These are phyloP conservation scores for Yamadazyma conglobata DNA, from an alignment of 1,139 yeast genomes.

Conservation along the genomic window DNA sequence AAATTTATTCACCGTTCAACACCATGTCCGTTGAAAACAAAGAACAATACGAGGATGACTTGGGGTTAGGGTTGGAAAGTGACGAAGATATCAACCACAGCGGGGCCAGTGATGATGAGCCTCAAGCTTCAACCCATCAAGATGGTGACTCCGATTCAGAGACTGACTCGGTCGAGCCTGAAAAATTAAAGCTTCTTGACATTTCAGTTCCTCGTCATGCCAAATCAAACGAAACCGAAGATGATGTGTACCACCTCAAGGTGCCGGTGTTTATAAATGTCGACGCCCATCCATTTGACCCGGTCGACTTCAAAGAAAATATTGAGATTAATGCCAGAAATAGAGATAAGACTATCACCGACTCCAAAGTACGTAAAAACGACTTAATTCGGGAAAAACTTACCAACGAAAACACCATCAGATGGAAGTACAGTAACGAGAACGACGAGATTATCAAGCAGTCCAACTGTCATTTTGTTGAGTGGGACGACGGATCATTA, in stretches of 20 bases:
- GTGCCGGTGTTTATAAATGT: slow-evolving; percentile 80
- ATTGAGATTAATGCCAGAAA: slow-evolving; percentile 48
- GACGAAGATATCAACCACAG: slow-evolving; percentile 4
- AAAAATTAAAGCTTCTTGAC: slow-evolving; percentile 49
- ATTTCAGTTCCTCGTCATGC: slow-evolving; percentile 76
- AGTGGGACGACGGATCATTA: slow-evolving; percentile 91
- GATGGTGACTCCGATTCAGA: slow-evolving; percentile 9
- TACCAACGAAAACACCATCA: slow-evolving; percentile 74
- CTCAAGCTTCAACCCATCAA: slow-evolving; percentile 1
- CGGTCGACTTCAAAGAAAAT: slow-evolving; percentile 58
- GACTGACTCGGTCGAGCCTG: no score
- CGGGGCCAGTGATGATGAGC: slow-evolving; percentile 17
- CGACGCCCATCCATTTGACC: slow-evolving; percentile 87
- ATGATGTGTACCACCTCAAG: slow-evolving; percentile 54
- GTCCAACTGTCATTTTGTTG: slow-evolving; percentile 83
- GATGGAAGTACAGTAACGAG: slow-evolving; percentile 87
- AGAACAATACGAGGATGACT: slow-evolving; percentile 14
- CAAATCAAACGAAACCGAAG: slow-evolving; percentile 39
- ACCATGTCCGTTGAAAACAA: slow-evolving; percentile 16
- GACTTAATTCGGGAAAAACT: slow-evolving; percentile 50
- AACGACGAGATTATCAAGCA: slow-evolving; percentile 69
- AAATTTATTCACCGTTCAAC: no score
- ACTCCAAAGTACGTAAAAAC: slow-evolving; percentile 35
- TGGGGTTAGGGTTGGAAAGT: slow-evolving; percentile 14
- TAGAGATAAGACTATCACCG: slow-evolving; percentile 24